Evolutionary conservation across 148 eudicot species (phyloP), one percentile per base, ranked within the genome.

Genomic region (Arctostaphylos glauca): DNA sequence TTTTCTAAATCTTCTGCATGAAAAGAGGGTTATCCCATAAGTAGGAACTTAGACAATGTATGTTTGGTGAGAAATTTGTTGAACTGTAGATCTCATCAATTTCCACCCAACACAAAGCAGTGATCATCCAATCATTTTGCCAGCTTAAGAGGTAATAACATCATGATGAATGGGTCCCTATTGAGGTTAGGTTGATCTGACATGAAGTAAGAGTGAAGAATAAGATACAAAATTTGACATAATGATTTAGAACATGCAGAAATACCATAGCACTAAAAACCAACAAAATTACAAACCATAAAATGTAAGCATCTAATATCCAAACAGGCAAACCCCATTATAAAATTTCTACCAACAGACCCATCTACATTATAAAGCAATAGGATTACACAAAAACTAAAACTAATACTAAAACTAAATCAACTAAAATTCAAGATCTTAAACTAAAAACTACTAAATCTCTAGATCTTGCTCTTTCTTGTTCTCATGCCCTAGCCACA

Each of bases 401-500:
- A 10, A 66, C 38, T 1, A 23, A 2, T 18, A 19, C 38, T 5
- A 23, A 31, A 67, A 67, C 54, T 50, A 50, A 50, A 50, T 50
- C 38, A 31, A n/a, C n/a, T n/a, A n/a, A n/a, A 31, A 31, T 1
- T 31, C 38, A 1, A 31, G 38, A 31, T 31, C 38, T 31, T 1
- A 31, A 1, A 31, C 0, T 31, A 72, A 6, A 0, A 44, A 46
- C 76, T 14, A 46, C 1, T 48, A 38, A 48, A 14, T 9, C 55
- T 21, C 9, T 19, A n/a, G 49, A 75, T 23, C 70, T 84, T 9
- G 54, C 44, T 86, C 76, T 25, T 86, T 43, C 79, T 80, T 68
- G 67, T 58, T 14, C 48, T 86, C 83, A 60, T 89, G 88, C 76
- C 73, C 95, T 90, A 3, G 99, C 97, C 84, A 96, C 98, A 81